Percentiles rank a stretch among this genome's conserved stretches.
These are phyloP conservation scores for Aquilaria malaccensis DNA, from an alignment of 345 rosid genomes.

Conservation along the genomic window DNA sequence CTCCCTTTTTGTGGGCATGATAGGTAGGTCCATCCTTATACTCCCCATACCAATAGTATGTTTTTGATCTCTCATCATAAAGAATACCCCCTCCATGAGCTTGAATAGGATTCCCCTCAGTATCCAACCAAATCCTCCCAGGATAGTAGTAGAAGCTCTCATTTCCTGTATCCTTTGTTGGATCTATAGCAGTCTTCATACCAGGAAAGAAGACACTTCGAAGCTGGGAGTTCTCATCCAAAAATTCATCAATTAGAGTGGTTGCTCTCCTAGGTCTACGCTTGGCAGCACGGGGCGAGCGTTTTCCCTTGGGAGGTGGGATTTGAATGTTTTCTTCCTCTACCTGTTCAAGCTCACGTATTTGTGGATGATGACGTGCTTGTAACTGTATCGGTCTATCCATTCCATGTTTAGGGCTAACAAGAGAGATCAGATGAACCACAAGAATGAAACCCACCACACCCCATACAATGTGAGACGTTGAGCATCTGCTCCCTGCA, in stretches of 20 bases:
- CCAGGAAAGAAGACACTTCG: conserved; percentile 74
- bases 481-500: conserved; percentile 71
- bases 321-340: conserved; percentile 70
- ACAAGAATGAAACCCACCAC: conserved; percentile 61
- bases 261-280: conserved; percentile 68
- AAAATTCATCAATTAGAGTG: conserved; percentile 83
- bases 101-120: conserved; percentile 85
- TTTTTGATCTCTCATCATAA: conserved; percentile 45
- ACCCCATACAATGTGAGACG: conserved; percentile 50
- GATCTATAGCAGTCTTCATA: conserved; percentile 52
- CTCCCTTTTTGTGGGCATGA: conserved; percentile 62
- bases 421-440: conserved; percentile 47
- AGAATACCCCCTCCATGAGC: conserved; percentile 94
- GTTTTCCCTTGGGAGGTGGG: conserved; percentile 76
- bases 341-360: conserved; percentile 63
- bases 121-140: conserved; percentile 86
- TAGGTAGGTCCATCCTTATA: conserved; percentile 93
- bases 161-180: conserved; percentile 46
- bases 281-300: conserved; percentile 78
- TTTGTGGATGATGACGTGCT: conserved; percentile 29
- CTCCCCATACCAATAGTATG: conserved; percentile 91
- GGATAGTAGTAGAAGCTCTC: conserved; percentile 54
- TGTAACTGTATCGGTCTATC: conserved; percentile 33
- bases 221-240: conserved; percentile 85
- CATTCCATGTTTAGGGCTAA: conserved; percentile 30